Evolutionary conservation across 148 eudicot species (phyloP).

Genomic region (Rhododendron mucronatum): DNA sequence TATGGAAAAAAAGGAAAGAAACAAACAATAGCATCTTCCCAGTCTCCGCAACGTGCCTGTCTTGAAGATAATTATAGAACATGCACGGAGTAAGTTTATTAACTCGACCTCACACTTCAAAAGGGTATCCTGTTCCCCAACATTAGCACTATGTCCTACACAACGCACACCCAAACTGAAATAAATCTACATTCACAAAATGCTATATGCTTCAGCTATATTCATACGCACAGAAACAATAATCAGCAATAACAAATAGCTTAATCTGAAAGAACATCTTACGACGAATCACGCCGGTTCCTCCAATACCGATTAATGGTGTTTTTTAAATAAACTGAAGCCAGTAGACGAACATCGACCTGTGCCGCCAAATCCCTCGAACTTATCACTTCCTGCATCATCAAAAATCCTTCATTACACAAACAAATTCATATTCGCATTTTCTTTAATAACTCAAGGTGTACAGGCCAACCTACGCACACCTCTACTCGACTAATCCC

Average conservation of each 20-base stretch:
- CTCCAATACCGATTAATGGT: slow-evolving; percentile 88
- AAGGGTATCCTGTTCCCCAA: neutral
- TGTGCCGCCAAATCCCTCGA: slow-evolving; percentile 73
- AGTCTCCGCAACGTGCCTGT: neutral
- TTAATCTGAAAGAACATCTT: slow-evolving; percentile 25
- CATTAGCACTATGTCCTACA: neutral
- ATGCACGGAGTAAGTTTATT: neutral
- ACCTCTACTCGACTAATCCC: neutral
- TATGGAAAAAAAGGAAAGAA: neutral
- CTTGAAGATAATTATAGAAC: neutral
- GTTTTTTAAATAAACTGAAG: slow-evolving; percentile 90
- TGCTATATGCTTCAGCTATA: neutral
- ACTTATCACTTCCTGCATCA: slow-evolving; percentile 81
- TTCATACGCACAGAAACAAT: neutral
- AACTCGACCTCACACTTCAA: neutral
- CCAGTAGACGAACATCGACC: slow-evolving; percentile 85
- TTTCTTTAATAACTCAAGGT: neutral
- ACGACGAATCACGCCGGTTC: slow-evolving; percentile 71
- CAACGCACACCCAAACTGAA: neutral
- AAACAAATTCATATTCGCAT: neutral
- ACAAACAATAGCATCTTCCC: neutral
- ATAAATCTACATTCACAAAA: neutral
- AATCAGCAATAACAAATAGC: neutral
- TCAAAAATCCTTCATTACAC: neutral
- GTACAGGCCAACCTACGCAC: neutral